phyloP scores from a whole-genome alignment of 1,284 basidiomycete genomes.

The Malassezia furfur region DNA sequence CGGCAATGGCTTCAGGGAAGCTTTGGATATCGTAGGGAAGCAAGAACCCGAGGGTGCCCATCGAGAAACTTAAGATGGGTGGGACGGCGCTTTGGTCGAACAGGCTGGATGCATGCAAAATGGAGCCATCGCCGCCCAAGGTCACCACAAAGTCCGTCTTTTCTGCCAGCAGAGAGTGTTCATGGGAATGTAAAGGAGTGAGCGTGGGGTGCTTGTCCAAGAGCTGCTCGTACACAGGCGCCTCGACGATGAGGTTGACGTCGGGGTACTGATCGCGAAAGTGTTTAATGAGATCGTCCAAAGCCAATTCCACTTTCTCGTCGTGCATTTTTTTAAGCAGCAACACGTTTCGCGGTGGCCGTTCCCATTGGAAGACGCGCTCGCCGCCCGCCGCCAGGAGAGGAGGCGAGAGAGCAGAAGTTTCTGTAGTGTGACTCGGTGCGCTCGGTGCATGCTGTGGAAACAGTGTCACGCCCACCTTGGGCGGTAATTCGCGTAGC shows the following conservation, averaged over 20 bases:
- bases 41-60: constrained; percentile 89
- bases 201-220: constrained; percentile 53
- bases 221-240: constrained; percentile 55
- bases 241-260: constrained; percentile 68
- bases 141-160: constrained; percentile 71
- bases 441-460: background rate
- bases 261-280: constrained; percentile 55
- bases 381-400: constrained; percentile 20
- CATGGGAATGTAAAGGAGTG: background rate
- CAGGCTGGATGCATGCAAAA: constrained; percentile 82
- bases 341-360: constrained; percentile 49
- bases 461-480: background rate
- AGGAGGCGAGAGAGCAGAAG: background rate
- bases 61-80: constrained; percentile 86
- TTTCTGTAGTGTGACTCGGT: background rate
- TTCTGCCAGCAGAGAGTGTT: constrained; percentile 14
- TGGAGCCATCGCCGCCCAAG: constrained; percentile 88
- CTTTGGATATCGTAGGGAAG: constrained; percentile 61
- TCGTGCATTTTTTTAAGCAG: constrained; percentile 53
- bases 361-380: constrained; percentile 44
- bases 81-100: constrained; percentile 82
- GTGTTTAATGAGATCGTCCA: constrained; percentile 49
- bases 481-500: background rate
- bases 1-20: constrained; percentile 28
- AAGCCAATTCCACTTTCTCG: constrained; percentile 48